Conservation (phyloP, 495 filamentous ascomycete species). For the Podospora pseudocomata region DNA sequence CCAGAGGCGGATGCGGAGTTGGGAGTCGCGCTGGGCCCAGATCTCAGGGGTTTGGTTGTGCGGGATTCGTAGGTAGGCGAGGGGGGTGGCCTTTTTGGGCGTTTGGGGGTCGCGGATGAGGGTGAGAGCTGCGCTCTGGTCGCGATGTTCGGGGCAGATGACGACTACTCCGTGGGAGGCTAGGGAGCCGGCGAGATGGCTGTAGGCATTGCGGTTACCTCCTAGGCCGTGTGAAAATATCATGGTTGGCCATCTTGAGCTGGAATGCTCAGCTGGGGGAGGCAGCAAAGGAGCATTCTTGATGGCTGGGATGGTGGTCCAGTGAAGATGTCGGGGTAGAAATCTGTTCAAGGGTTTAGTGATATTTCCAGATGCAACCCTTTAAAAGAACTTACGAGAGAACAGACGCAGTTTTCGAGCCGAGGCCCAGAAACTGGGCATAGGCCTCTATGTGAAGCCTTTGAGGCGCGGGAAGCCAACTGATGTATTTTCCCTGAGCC, state of each 20-base stretch:
- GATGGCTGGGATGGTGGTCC: conserved; percentile 54
- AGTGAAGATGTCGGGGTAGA: conserved; percentile 62
- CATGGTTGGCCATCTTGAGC: conserved; percentile 65
- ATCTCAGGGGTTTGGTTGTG: conserved; percentile 56
- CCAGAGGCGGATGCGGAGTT: conserved; percentile 68
- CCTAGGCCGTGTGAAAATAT: conserved; percentile 80
- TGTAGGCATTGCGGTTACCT: conserved; percentile 71
- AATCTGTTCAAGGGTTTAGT: conserved; percentile 24
- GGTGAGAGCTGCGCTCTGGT: conserved; percentile 65
- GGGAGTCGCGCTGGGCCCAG: conserved; percentile 56
- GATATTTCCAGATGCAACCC: not conserved
- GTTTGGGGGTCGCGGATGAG: conserved; percentile 51
- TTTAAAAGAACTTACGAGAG: conserved; percentile 36
- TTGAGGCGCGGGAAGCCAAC: conserved; percentile 74
- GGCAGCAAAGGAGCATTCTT: conserved; percentile 39
- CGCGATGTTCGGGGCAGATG: conserved; percentile 70
- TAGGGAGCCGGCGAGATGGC: conserved; percentile 63
- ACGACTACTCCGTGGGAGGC: conserved; percentile 74
- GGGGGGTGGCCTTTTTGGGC: conserved; percentile 30
- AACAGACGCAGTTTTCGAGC: conserved; percentile 50
- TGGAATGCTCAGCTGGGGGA: conserved; percentile 29
- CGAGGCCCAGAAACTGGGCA: conserved; percentile 61
- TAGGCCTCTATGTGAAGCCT: conserved; percentile 64
- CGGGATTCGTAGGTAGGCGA: conserved; percentile 47
- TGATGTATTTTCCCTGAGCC: conserved; percentile 42